A percentile compares a stretch with the other conserved stretches of the same genome.
Evolutionary conservation across 768 basidiomycete species (phyloP).

Genomic region (Wakefieldia striispora): DNA sequence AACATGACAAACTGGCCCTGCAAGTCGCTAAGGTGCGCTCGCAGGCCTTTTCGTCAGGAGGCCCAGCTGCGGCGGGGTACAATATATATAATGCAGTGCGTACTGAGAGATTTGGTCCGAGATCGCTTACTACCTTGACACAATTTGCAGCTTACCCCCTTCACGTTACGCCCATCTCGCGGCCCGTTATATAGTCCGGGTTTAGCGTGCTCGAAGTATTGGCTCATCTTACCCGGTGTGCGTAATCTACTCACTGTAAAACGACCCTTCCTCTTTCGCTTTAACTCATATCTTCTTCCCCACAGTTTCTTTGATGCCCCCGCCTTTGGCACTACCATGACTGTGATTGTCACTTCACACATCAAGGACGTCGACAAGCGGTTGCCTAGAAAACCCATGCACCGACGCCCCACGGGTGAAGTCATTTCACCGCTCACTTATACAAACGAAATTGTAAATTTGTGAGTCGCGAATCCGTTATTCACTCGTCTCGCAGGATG

Average conservation of each 20-base stretch:
- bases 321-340: conserved; percentile 21
- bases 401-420: conserved; percentile 45
- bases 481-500: neutral
- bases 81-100: conserved; percentile 8
- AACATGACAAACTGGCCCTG: conserved; percentile 19
- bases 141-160: neutral
- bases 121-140: conserved; percentile 19
- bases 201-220: conserved; percentile 2
- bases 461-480: conserved; percentile 39
- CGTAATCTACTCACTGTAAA: conserved; percentile 22
- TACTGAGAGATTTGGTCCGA: conserved; percentile 20
- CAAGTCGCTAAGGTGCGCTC: conserved; percentile 9
- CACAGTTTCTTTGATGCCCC: conserved; percentile 25
- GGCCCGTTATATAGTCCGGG: conserved; percentile 17
- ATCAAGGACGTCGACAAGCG: conserved; percentile 47
- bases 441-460: conserved; percentile 47
- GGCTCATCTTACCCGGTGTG: conserved; percentile 15
- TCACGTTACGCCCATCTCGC: conserved; percentile 6
- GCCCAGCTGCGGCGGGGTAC: conserved; percentile 12
- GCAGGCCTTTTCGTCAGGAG: neutral
- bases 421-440: conserved; percentile 57
- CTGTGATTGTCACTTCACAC: conserved; percentile 12
- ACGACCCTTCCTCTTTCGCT: conserved; percentile 7
- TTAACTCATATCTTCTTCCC: conserved; percentile 11
- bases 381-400: conserved; percentile 39